A percentile compares a stretch with the other conserved stretches of the same genome.
phyloP scores from a whole-genome alignment of 176 grass and related monocot species.

The Thinopyrum elongatum region DNA sequence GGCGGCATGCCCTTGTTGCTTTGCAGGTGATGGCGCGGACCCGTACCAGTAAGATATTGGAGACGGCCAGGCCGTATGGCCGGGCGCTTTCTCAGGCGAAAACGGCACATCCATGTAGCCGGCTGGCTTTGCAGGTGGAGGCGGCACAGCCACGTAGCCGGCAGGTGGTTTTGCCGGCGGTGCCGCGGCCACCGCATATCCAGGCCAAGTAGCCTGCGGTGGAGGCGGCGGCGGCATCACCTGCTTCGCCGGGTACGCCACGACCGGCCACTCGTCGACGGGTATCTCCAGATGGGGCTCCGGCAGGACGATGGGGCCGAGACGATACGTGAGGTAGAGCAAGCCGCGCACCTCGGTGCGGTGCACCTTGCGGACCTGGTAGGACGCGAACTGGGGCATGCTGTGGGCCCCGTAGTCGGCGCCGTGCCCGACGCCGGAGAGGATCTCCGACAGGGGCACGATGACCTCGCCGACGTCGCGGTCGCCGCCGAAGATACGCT shows the following conservation, averaged over 20 bases:
- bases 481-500: slow-evolving; percentile 62
- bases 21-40: not conserved
- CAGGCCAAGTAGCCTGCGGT: not conserved
- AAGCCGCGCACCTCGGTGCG: slow-evolving; percentile 46
- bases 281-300: not conserved
- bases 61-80: not conserved
- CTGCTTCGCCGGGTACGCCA: slow-evolving; percentile 26
- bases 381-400: slow-evolving; percentile 47
- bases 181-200: not conserved
- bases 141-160: not conserved
- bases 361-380: slow-evolving; percentile 53
- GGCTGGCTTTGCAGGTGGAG: not conserved
- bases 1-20: not conserved
- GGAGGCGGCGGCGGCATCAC: not conserved
- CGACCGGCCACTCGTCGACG: slow-evolving; percentile 15
- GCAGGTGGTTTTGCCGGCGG: not conserved
- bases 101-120: not conserved
- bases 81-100: not conserved
- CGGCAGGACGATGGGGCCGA: slow-evolving; percentile 33
- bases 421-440: not conserved
- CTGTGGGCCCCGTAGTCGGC: not conserved
- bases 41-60: not conserved
- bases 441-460: slow-evolving; percentile 47
- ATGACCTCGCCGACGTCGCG: slow-evolving; percentile 72
- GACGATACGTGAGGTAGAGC: slow-evolving; percentile 62